Evolutionary conservation across 2,329 filamentous ascomycete genomes (phyloP), one percentile per base, ranked within the genome.

Genomic region (Phyllosticta citrichinensis): DNA sequence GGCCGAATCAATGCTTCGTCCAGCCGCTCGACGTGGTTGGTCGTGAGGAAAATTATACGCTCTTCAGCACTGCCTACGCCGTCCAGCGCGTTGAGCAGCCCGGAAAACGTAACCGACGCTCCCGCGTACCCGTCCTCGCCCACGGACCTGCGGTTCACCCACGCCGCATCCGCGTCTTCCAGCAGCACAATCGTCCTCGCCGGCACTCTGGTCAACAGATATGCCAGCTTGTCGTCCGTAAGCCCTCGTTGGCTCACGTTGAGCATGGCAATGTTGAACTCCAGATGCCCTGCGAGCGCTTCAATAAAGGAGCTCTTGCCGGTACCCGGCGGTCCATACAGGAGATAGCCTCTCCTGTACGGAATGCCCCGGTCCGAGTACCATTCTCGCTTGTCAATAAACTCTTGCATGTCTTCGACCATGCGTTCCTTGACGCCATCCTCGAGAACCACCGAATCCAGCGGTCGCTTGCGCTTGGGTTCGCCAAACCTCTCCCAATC

Each of bases 301-400:
- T 97, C 91, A 64, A 99, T 97, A 67, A 99, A 97, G 0, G 91
- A 96, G 63, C 88, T 97, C 78, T 96, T 97, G 40, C 91, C 95
- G 52, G 88, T 96, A 0, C 92, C 92, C 0, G 92, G 92, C 3
- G 92, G 91, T 0, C 92, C 92, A 68, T 94, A 91, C 0, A 97
- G 81, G 8, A 97, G 80, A 70, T 97, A 97, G 0, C 92, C 93
- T 61, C 92, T 81, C 19, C 92, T 84, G 69, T 97, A 97, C 0
- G 93, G 93, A 65, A 97, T 96, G 2, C 92, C 93, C n/a, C 93
- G 86, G 68, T 96, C 91, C 56, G 91, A 84, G 70, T 97, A 97
- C 92, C 93, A 97, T 65, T 87, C 84, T 62, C 89, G 84, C 47
- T 88, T 87, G 1, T 79, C 77, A 58, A 96, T 78, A 68, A 97